Conservation (phyloP, 2,329 filamentous ascomycete species). For the Colletotrichum euphorbiae region DNA sequence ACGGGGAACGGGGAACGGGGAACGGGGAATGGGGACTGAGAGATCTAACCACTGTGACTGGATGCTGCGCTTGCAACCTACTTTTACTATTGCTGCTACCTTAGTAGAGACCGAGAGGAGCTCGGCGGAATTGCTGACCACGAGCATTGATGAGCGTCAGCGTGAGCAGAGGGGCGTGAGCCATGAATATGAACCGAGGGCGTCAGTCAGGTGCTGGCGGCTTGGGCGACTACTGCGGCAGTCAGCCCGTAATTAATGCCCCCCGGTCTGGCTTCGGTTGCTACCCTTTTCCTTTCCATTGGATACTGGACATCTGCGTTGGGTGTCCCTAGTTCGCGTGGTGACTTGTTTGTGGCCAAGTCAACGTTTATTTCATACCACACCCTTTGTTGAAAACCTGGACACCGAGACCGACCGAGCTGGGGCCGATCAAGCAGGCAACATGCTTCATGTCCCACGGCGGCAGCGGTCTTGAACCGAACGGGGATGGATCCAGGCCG, state of each 20-base stretch:
- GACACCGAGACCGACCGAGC: not conserved
- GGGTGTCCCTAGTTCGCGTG: conserved; percentile 1
- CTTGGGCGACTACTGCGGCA: conserved; percentile 1
- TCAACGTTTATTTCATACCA: not conserved
- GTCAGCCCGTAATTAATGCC: not conserved
- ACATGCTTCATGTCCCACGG: not conserved
- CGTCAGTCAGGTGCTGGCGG: conserved; percentile 8
- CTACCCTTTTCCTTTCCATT: no score
- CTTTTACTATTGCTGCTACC: not conserved
- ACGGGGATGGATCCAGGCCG: conserved; percentile 2
- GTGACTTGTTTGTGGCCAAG: conserved; percentile 2
- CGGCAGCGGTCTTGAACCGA: not conserved
- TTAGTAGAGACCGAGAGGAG: not conserved
- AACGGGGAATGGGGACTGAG: not conserved
- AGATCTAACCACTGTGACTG: not conserved
- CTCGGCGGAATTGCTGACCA: not conserved
- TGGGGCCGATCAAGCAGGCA: conserved; percentile 1
- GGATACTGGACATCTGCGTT: not conserved
- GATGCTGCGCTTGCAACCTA: no score
- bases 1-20: not conserved
- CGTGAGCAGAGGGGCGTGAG: not conserved
- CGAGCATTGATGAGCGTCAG: conserved; percentile 5
- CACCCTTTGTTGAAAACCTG: not conserved
- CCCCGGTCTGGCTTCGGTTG: not conserved
- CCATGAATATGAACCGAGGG: no score